A percentile compares a stretch with the other conserved stretches of the same genome.
Conservation (phyloP, 495 filamentous ascomycete species). For the Trichoderma reesei region DNA sequence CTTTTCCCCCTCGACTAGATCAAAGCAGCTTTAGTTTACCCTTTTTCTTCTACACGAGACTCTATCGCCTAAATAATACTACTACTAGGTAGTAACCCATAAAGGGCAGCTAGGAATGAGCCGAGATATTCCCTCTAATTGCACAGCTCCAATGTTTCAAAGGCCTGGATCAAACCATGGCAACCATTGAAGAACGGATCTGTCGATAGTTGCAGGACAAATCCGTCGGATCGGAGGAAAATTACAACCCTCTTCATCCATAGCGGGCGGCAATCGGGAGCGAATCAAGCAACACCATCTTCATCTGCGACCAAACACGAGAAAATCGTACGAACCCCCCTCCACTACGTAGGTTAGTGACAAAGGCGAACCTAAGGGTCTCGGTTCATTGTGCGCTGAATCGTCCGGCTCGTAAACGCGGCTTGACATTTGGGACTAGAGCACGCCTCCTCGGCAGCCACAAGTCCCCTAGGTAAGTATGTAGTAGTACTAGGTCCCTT, state of each 20-base stretch:
- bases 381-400: not conserved
- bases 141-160: constrained; percentile 2
- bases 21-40: too few species aligned
- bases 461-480: too few species aligned
- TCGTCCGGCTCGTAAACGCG: not conserved
- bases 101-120: not conserved
- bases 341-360: too few species aligned
- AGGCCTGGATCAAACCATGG: not conserved
- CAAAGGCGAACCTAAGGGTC: too few species aligned
- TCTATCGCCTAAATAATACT: not conserved
- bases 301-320: not conserved
- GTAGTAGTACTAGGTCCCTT: too few species aligned
- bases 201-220: not conserved
- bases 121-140: not conserved
- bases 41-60: not conserved
- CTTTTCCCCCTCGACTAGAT: too few species aligned
- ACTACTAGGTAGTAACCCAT: not conserved
- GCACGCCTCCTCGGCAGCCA: not conserved
- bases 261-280: not conserved
- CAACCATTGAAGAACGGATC: not conserved
- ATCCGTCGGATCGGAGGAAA: not conserved
- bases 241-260: not conserved
- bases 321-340: not conserved
- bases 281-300: not conserved
- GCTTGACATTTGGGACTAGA: not conserved